Evolutionary conservation across 1,284 basidiomycete genomes (phyloP).

Genomic region (Boletellus deceptivus): DNA sequence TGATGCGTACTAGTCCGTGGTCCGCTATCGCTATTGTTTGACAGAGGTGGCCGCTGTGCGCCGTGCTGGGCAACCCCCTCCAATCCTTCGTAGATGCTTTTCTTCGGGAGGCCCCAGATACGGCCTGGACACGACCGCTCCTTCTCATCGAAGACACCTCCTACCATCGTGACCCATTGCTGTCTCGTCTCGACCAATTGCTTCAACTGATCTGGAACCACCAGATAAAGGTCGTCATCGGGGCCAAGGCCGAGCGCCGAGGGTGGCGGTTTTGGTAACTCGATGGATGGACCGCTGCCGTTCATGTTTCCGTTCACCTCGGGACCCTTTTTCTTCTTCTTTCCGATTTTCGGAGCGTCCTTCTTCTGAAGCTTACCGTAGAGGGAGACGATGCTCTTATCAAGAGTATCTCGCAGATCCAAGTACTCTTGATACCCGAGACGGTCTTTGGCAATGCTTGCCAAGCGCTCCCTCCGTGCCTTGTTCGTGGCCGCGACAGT

Average conservation of each 20-base stretch:
- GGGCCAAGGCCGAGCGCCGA: constrained; percentile 65
- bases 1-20: constrained; percentile 45
- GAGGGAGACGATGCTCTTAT: constrained; percentile 73
- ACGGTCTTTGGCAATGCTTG: constrained; percentile 78
- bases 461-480: constrained; percentile 73
- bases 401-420: constrained; percentile 75
- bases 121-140: constrained; percentile 62
- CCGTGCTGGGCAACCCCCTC: constrained; percentile 53
- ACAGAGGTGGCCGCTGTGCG: constrained; percentile 11
- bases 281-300: constrained; percentile 32
- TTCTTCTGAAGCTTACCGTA: constrained; percentile 76
- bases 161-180: constrained; percentile 72
- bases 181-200: constrained; percentile 68
- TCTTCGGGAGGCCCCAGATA: constrained; percentile 70
- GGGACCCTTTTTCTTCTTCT: constrained; percentile 67
- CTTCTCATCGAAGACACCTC: constrained; percentile 64
- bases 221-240: constrained; percentile 62
- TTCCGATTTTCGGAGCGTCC: constrained; percentile 59
- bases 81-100: constrained; percentile 73
- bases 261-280: constrained; percentile 49
- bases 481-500: constrained; percentile 81
- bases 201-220: constrained; percentile 70
- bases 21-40: constrained; percentile 15
- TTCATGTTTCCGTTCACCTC: constrained; percentile 40
- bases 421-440: constrained; percentile 90